phyloP scores from a whole-genome alignment of 495 filamentous ascomycete genomes.

The Aspergillus nanangensis region DNA sequence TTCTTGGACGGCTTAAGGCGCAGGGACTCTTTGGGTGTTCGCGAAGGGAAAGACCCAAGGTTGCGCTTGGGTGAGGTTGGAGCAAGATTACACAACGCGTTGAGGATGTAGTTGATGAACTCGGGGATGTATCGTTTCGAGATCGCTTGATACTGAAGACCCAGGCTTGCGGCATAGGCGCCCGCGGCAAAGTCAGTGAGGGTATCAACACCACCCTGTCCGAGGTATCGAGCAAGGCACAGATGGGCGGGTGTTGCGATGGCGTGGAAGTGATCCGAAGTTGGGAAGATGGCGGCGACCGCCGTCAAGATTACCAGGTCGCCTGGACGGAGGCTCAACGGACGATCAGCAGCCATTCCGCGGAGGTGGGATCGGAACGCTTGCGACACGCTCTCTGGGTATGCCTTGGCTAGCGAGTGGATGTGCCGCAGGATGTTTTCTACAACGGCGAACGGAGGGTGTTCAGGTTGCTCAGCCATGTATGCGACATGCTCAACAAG shows the following conservation, averaged over 20 bases:
- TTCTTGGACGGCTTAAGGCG: conserved; percentile 36
- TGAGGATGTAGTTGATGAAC: conserved; percentile 72
- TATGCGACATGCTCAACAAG: conserved; percentile 77
- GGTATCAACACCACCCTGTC: conserved; percentile 60
- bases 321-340: conserved; percentile 59
- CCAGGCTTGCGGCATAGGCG: conserved; percentile 71
- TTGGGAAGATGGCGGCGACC: conserved; percentile 81
- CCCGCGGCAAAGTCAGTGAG: conserved; percentile 66
- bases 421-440: conserved; percentile 73
- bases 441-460: conserved; percentile 53
- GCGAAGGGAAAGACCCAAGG: conserved; percentile 57
- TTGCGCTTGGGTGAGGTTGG: conserved; percentile 41
- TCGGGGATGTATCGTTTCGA: conserved; percentile 88
- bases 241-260: conserved; percentile 86
- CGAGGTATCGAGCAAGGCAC: conserved; percentile 74
- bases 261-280: conserved; percentile 93
- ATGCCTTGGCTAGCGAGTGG: conserved; percentile 81
- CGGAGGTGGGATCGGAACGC: conserved; percentile 72
- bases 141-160: conserved; percentile 71
- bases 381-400: conserved; percentile 68
- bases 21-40: conserved; percentile 50
- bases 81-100: conserved; percentile 65
- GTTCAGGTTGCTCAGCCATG: conserved; percentile 49
- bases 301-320: conserved; percentile 81
- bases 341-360: conserved; percentile 54